Base-by-base conservation (phyloP, 805 yeast genomes). In the Candida nemodendra region DNA sequence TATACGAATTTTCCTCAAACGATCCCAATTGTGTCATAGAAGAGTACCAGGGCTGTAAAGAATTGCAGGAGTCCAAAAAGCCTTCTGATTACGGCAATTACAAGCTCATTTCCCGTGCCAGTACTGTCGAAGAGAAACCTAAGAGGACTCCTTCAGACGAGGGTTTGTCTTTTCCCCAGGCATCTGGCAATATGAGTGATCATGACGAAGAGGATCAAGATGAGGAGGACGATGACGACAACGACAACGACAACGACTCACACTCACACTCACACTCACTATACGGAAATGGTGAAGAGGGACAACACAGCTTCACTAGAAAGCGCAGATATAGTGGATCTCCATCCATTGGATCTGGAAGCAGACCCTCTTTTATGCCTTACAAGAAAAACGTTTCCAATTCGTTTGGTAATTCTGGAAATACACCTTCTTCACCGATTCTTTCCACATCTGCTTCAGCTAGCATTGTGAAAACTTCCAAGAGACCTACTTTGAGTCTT, bases 1-100 rank as follows among this genome's bases (percentile, higher is more conserved):
- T 89, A 17, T 89, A 85, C 57, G 96, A 91, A 65, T 91, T 81
- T 57, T 76, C 89, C 7, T 80, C 95, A 4, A 80, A 81, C 13
- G 79, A 81, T 18, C 72, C 88, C 2, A 62, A 68, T 9, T 72
- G 72, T 9, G 61, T 83, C 30, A 49, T 79, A 11, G 56, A 61
- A 9, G 57, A 61, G 29, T 76, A 71, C 53, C 55, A 65, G 32
- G 29, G 34, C 2, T 33, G 44, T 27, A 36, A 46, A 3, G 47
- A 47, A 34, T 39, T 63, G 1, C 82, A 81, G 49, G 91, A 84
- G 54, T 63, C 66, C 11, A 83, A 83, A 54, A 67, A 71, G 15
- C 90, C 90, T 0, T 69, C 67, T 4, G 82, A 81, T 55, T 84
- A 78, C 52, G 89, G 89, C 9, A 73, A 73, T 43, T 78, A 78